Evolutionary conservation across 1,139 yeast genomes (phyloP).

Genomic region (Geotrichum klebahnii): DNA sequence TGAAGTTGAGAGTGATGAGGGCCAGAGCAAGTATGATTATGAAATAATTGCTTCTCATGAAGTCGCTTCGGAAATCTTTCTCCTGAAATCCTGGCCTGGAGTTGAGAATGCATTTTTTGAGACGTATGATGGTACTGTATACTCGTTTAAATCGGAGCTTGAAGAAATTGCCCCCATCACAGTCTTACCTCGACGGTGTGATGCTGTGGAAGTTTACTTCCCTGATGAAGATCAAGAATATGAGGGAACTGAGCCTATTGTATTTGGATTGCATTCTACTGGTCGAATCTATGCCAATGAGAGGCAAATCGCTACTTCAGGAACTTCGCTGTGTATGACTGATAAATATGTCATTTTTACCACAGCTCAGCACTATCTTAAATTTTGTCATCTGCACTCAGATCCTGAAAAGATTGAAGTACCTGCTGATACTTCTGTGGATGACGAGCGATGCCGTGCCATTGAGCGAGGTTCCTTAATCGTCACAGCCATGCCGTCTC

Average conservation of each 20-base stretch:
- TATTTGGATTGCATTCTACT: conserved; percentile 61
- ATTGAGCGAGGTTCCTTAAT: conserved; percentile 87
- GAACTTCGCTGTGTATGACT: conserved; percentile 74
- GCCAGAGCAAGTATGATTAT: conserved; percentile 12
- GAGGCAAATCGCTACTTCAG: conserved; percentile 63
- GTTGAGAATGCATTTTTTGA: conserved; percentile 54
- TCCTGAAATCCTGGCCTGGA: conserved; percentile 55
- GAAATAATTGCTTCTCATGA: conserved; percentile 20
- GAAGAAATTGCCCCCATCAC: conserved; percentile 40
- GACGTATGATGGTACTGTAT: conserved; percentile 60
- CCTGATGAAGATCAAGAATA: conserved; percentile 26
- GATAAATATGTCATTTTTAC: conserved; percentile 75
- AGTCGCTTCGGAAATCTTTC: conserved; percentile 49
- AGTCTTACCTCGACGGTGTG: conserved; percentile 66
- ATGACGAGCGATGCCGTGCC: conserved; percentile 79
- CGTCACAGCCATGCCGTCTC: conserved; percentile 77
- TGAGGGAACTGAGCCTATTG: conserved; percentile 39
- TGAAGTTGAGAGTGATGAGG: conserved; percentile 8
- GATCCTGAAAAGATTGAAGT: conserved; percentile 36
- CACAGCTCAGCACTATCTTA: conserved; percentile 79
- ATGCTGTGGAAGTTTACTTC: conserved; percentile 45
- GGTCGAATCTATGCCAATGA: conserved; percentile 73
- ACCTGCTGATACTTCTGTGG: conserved; percentile 39
- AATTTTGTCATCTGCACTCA: conserved; percentile 68
- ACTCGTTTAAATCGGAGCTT: conserved; percentile 37